These are phyloP conservation scores for Ceratonia siliqua DNA, from an alignment of 306 rosid species.

Conservation along the genomic window DNA sequence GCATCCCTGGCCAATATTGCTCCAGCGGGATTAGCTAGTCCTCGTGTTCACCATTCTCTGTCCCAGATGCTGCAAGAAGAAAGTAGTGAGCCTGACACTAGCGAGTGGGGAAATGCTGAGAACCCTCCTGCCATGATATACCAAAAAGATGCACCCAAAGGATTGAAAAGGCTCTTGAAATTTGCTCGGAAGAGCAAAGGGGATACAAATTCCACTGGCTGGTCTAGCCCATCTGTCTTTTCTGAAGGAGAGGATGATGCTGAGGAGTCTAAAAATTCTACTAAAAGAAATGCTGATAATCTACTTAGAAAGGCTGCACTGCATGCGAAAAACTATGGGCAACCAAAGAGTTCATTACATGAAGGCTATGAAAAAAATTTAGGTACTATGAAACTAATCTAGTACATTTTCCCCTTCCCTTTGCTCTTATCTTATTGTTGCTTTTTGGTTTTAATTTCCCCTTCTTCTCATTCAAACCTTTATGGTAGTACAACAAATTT, in stretches of 20 bases:
- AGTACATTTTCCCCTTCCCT: constrained; percentile 37
- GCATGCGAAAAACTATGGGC: constrained; percentile 64
- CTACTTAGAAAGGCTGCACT: constrained; percentile 75
- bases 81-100: constrained; percentile 73
- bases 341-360: constrained; percentile 54
- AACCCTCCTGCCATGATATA: constrained; percentile 76
- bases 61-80: constrained; percentile 99
- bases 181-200: constrained; percentile 96
- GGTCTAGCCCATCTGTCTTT: constrained; percentile 92
- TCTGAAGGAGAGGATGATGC: constrained; percentile 97
- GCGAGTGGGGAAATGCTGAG: constrained; percentile 96
- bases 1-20: constrained; percentile 50
- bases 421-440: constrained; percentile 20
- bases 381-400: constrained; percentile 55
- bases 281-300: constrained; percentile 65
- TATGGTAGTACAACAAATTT: constrained; percentile 3
- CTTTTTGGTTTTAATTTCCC: constrained; percentile 9
- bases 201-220: constrained; percentile 69
- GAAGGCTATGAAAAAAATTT: constrained; percentile 58
- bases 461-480: neutral
- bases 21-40: constrained; percentile 59
- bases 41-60: constrained; percentile 90
- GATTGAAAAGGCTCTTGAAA: constrained; percentile 87
- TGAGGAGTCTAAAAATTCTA: constrained; percentile 57
- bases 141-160: constrained; percentile 95